Base-by-base conservation (phyloP, 192 early-diverging fungal genomes). In the Thoreauomyces humboldtii region DNA sequence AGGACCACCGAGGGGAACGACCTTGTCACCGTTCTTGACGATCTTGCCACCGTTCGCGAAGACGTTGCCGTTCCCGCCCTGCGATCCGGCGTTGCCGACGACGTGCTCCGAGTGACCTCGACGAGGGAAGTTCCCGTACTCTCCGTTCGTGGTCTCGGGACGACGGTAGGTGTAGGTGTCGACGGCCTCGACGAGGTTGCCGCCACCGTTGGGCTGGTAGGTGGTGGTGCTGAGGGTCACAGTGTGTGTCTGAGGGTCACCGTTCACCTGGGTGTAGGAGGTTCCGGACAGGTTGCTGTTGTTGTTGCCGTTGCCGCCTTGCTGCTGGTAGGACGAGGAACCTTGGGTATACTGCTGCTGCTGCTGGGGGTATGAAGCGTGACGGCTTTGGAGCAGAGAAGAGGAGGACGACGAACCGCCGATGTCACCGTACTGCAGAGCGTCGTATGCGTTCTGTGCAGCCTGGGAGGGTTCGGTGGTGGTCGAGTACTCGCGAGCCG, bases 111-210 rank as follows among this genome's bases (percentile, higher is more conserved):
- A 36, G 35, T 67, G 65, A 4, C 44, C 44, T 11, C 57, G 65
- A 11, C 56, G 65, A 2, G 65, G 65, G 56, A 67, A 67, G 44
- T 67, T 67, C 22, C 65, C 65, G 47, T 67, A 67, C 33, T 67
- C 65, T 14, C 65, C 65, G 34, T 67, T 67, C 45, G 56, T 67
- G 27, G 65, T 67, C 27, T 67, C 55, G 44, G 65, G 65, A n/a
- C 65, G 54, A 19, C 56, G 52, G 57, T 67, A 67, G 0, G 43
- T 59, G 43, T 67, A 67, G 4, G 65, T 67, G 46, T 67, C 65
- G 4, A 59, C 46, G 28, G 65, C 54, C 33, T 67, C 56, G 36
- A 66, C 42, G 22, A 67, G 34, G n/a, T 34, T 33, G 1, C 45
- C 27, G 41, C 61, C 29, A 17, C 57, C 57, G 29, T n/a, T 29